Evolutionary conservation across 2,329 filamentous ascomycete genomes (phyloP), one percentile per base, ranked within the genome.

Genomic region (Fusarium azukiicola): DNA sequence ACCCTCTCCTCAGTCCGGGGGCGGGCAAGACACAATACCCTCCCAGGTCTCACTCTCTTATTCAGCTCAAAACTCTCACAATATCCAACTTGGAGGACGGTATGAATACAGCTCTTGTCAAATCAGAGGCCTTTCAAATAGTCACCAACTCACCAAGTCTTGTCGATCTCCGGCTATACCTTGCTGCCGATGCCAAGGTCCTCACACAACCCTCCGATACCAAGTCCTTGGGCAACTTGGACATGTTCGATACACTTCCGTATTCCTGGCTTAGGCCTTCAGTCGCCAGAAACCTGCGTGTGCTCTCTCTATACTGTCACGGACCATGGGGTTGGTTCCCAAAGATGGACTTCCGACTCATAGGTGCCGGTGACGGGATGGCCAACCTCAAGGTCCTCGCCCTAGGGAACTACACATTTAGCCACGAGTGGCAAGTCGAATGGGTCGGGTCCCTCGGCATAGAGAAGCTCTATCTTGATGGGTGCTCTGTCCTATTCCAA

Each of bases 341-440:
- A 0, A 84, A 84, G 46, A 83, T 87, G 49, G 85, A 89, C 40
- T 84, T 89, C 32, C 78, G 79, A 1, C 54, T 42, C 8, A 68
- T 80, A 4, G 50, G 72, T 7, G 17, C 61, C 3, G 50, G 46
- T 3, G 38, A 73, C 4, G 69, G 66, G 3, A 87, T 90, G 44
- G 86, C 87, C 0, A 80, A 83, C 1, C 84, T 91, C 9, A 84
- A 84, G 47, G 83, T 85, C 0, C 82, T 91, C 0, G 81, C 84
- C 0, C 75, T 91, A 0, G 87, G 87, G 1, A 86, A 85, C 6
- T 88, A 86, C 52, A 84, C 84, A 5, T 89, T 91, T 73, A 85
- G 85, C 7, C 85, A 90, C 36, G 85, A 89, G 56, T 87, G 86
- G 83, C 89, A 91, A 68, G 75, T 90, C 1, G 86, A 88, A 17